A percentile compares a stretch with the other conserved stretches of the same genome.
Evolutionary conservation across 805 yeast genomes (phyloP).

Genomic region (Candida ulmi): DNA sequence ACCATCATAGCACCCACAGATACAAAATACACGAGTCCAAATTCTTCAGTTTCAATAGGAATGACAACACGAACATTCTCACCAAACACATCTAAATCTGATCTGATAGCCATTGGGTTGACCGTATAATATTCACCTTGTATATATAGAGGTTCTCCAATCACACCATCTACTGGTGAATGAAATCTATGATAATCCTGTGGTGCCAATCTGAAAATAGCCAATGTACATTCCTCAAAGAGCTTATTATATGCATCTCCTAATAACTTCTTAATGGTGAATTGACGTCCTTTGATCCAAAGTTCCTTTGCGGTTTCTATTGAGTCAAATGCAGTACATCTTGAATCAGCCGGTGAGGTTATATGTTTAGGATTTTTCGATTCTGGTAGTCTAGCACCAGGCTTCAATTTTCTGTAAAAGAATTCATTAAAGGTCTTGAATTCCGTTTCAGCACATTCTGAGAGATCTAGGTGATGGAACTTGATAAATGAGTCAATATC

Average conservation of each 20-base stretch:
- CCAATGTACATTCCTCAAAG: conserved; percentile 48
- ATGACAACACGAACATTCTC: conserved; percentile 79
- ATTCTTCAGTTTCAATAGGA: conserved; percentile 69
- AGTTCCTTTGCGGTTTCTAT: conserved; percentile 59
- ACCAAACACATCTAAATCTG: conserved; percentile 85
- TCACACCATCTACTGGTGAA: conserved; percentile 70
- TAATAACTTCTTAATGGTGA: conserved; percentile 60
- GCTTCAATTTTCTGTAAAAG: conserved; percentile 72
- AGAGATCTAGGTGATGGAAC: conserved; percentile 74
- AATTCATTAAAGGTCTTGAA: conserved; percentile 82
- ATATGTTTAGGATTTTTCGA: conserved; percentile 44
- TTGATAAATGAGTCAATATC: conserved; percentile 74
- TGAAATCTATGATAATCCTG: conserved; percentile 97
- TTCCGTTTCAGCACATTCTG: conserved; percentile 55
- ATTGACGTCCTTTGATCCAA: conserved; percentile 87
- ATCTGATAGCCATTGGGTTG: conserved; percentile 94
- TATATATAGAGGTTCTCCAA: conserved; percentile 62
- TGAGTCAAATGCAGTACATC: conserved; percentile 65
- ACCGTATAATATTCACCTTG: conserved; percentile 94
- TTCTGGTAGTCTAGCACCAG: conserved; percentile 68
- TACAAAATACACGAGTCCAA: conserved; percentile 72
- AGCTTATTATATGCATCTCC: conserved; percentile 33
- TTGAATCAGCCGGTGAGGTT: conserved; percentile 82
- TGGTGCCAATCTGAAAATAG: conserved; percentile 87
- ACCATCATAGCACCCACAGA: conserved; percentile 99